phyloP scores from a whole-genome alignment of 768 basidiomycete species.

The Kondoa malvinella region DNA sequence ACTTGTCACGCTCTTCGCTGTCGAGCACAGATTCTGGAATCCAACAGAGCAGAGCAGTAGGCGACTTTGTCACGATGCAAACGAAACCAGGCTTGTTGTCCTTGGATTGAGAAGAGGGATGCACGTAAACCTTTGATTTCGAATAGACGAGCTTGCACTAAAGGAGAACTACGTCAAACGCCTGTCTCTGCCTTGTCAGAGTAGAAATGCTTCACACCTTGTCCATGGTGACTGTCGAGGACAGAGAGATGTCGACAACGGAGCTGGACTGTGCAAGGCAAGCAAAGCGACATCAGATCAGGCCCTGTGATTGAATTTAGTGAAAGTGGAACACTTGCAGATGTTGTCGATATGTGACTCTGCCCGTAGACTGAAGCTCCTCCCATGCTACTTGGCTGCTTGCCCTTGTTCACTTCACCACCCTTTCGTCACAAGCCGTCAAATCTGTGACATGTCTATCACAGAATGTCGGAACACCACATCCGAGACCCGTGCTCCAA shows the following conservation, averaged over 20 bases:
- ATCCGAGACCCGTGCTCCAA: no score
- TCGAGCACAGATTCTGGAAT: constrained; percentile 72
- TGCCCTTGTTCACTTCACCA: not conserved
- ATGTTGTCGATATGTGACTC: not conserved
- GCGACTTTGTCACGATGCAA: constrained; percentile 69
- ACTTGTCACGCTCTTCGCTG: constrained; percentile 49
- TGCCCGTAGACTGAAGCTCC: not conserved
- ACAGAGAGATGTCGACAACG: not conserved
- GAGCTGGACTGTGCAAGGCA: not conserved
- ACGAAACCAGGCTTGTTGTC: constrained; percentile 93
- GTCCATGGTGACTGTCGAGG: not conserved
- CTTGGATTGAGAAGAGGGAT: constrained; percentile 74
- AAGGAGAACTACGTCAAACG: not conserved
- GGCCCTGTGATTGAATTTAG: not conserved
- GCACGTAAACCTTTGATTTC: constrained; percentile 88
- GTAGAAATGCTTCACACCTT: not conserved
- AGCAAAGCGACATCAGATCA: not conserved
- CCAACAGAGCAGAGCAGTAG: constrained; percentile 61
- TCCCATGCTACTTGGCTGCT: not conserved
- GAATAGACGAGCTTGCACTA: constrained; percentile 39
- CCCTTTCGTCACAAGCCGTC: not conserved
- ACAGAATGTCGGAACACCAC: no score
- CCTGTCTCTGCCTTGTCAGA: not conserved
- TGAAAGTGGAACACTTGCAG: not conserved
- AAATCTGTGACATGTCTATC: not conserved